Percentiles rank a stretch among this genome's conserved stretches.
phyloP scores from a whole-genome alignment of 345 rosid genomes.

The Eutrema japonicum region DNA sequence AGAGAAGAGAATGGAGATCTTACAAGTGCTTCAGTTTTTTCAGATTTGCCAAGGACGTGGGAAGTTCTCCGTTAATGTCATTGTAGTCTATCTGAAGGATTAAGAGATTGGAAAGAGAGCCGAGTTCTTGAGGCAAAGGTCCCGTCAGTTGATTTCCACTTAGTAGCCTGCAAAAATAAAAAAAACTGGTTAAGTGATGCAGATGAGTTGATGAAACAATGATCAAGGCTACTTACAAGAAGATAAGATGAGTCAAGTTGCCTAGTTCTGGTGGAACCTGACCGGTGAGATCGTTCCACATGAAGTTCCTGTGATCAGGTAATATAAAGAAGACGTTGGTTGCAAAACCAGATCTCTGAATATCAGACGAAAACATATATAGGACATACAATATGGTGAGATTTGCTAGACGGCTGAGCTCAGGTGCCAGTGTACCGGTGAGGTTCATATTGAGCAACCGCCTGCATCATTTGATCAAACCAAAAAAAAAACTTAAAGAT shows the following conservation, averaged over 20 bases:
- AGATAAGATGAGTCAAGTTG: slow-evolving; percentile 43
- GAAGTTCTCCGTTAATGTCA: slow-evolving; percentile 47
- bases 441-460: slow-evolving; percentile 49
- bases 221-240: slow-evolving; percentile 47
- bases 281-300: slow-evolving; percentile 56
- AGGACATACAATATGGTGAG: slow-evolving; percentile 43
- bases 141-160: slow-evolving; percentile 59
- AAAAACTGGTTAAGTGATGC: not conserved
- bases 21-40: slow-evolving; percentile 46
- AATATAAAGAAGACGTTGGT: not conserved
- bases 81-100: slow-evolving; percentile 52
- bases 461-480: slow-evolving; percentile 35
- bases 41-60: slow-evolving; percentile 49
- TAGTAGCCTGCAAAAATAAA: slow-evolving; percentile 46
- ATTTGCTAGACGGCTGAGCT: slow-evolving; percentile 46
- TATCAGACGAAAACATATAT: not conserved
- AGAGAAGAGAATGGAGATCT: slow-evolving; percentile 40
- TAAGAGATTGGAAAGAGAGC: slow-evolving; percentile 48
- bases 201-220: not conserved
- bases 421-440: slow-evolving; percentile 46
- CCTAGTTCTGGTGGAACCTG: slow-evolving; percentile 53
- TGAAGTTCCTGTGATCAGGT: slow-evolving; percentile 46
- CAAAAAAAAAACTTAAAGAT: not conserved
- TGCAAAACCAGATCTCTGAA: slow-evolving; percentile 14
- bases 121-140: slow-evolving; percentile 52